Percentiles rank a stretch among this genome's conserved stretches.
Conservation (phyloP, 78 protist genomes). For the Polysphondylium violaceum region DNA sequence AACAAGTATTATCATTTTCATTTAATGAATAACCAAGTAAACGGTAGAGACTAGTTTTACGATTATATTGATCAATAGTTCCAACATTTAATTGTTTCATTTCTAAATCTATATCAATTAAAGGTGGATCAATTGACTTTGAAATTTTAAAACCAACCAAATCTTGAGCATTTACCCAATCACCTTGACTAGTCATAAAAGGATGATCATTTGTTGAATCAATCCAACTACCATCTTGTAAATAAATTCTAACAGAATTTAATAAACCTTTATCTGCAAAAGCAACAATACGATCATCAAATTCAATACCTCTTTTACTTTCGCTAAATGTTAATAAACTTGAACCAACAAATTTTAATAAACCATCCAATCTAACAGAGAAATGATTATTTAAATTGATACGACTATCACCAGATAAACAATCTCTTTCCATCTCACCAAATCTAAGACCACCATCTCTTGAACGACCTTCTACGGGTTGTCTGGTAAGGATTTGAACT, state of each 20-base stretch:
- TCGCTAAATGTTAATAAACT: not conserved
- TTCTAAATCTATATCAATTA: slow-evolving; percentile 2
- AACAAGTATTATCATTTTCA: not conserved
- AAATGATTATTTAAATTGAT: not conserved
- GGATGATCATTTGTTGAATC: slow-evolving; percentile 16
- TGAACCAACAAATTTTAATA: not conserved
- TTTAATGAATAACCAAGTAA: slow-evolving; percentile 6
- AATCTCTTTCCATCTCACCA: slow-evolving; percentile 99
- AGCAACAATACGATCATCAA: not conserved
- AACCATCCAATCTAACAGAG: not conserved
- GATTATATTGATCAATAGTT: not conserved
- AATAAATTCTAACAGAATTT: not conserved
- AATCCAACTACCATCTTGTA: not conserved
- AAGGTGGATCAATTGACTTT: slow-evolving; percentile 8
- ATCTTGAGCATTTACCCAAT: not conserved
- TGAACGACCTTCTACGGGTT: slow-evolving; percentile 99
- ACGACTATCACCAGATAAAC: slow-evolving; percentile 28
- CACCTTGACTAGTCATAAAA: not conserved
- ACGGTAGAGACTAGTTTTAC: not conserved
- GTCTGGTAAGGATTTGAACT: slow-evolving; percentile 95
- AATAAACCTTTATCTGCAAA: not conserved
- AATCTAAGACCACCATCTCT: slow-evolving; percentile 99
- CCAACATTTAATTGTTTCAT: not conserved
- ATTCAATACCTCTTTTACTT: not conserved
- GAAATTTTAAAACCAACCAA: not conserved